Evolutionary conservation across 371 early-diverging fungal genomes (phyloP).

Genomic region (Mucor plumbeus): DNA sequence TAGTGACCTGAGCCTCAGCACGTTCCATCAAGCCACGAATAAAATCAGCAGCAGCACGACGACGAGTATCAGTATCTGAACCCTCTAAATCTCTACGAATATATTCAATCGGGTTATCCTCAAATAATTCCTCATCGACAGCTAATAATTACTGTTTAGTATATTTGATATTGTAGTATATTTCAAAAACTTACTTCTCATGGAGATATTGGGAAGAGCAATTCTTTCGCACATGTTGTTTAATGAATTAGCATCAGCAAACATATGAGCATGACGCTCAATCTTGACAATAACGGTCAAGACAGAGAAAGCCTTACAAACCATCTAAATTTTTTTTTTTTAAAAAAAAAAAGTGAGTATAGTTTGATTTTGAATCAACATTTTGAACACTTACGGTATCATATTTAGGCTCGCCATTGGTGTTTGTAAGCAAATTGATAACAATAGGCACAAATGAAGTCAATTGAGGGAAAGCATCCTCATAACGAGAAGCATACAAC

Average conservation of each 20-base stretch:
- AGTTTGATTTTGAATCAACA: no score
- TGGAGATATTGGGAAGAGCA: conserved; percentile 89
- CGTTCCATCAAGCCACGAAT: conserved; percentile 91
- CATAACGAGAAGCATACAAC: conserved; percentile 89
- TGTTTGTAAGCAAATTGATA: conserved; percentile 81
- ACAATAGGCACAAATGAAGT: conserved; percentile 83
- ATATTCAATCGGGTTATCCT: conserved; percentile 95
- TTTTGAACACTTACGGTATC: conserved; percentile 64
- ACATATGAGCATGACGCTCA: conserved; percentile 71
- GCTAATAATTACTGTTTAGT: conserved; percentile 44
- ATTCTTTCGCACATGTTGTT: conserved; percentile 87
- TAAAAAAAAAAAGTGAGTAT: no score
- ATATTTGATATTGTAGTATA: not conserved
- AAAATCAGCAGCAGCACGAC: conserved; percentile 91
- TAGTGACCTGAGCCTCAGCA: conserved; percentile 82
- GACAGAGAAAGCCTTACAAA: conserved; percentile 87
- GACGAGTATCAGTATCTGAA: conserved; percentile 88
- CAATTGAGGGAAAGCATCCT: conserved; percentile 83
- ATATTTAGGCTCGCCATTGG: conserved; percentile 74
- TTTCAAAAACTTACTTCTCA: conserved; percentile 63
- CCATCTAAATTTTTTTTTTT: conserved; percentile 60
- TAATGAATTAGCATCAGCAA: conserved; percentile 73
- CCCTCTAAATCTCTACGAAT: conserved; percentile 95
- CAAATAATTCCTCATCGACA: conserved; percentile 92
- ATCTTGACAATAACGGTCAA: conserved; percentile 88